phyloP scores from a whole-genome alignment of 352 stramenopile genomes.

The Phytophthora pinifolia region DNA sequence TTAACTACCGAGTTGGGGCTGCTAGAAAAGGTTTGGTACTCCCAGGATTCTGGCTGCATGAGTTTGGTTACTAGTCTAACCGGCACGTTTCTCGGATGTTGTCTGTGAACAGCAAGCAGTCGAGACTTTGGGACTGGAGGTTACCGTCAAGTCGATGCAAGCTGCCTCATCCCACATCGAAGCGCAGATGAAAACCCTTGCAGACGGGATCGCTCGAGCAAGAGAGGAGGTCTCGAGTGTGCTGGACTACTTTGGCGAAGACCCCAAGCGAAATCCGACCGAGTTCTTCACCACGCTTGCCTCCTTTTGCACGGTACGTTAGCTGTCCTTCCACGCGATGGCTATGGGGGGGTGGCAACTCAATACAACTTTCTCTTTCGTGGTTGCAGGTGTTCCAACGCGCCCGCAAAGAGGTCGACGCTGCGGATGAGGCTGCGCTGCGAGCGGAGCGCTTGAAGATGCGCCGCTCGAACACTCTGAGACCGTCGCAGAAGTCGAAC shows the following conservation, averaged over 20 bases:
- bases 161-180: constrained; percentile 38
- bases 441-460: constrained; percentile 66
- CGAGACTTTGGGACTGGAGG: constrained; percentile 22
- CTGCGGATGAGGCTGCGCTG: constrained; percentile 52
- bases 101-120: constrained; percentile 28
- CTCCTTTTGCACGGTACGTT: constrained; percentile 67
- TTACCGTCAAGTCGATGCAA: constrained; percentile 42
- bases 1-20: constrained; percentile 48
- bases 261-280: constrained; percentile 65
- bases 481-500: constrained; percentile 18
- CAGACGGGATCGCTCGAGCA: constrained; percentile 35
- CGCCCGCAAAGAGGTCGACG: constrained; percentile 69
- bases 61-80: constrained; percentile 4
- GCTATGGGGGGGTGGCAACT: not conserved
- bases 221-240: constrained; percentile 68
- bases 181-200: constrained; percentile 43
- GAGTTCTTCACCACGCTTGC: constrained; percentile 84
- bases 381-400: constrained; percentile 53
- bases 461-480: constrained; percentile 35
- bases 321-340: not conserved
- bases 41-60: not conserved
- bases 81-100: constrained; percentile 2
- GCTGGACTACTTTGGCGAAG: constrained; percentile 88
- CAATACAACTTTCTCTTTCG: not conserved
- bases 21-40: constrained; percentile 41